Evolutionary conservation across 202 grass and related monocot genomes (phyloP).

Genomic region (Panicum virgatum): DNA sequence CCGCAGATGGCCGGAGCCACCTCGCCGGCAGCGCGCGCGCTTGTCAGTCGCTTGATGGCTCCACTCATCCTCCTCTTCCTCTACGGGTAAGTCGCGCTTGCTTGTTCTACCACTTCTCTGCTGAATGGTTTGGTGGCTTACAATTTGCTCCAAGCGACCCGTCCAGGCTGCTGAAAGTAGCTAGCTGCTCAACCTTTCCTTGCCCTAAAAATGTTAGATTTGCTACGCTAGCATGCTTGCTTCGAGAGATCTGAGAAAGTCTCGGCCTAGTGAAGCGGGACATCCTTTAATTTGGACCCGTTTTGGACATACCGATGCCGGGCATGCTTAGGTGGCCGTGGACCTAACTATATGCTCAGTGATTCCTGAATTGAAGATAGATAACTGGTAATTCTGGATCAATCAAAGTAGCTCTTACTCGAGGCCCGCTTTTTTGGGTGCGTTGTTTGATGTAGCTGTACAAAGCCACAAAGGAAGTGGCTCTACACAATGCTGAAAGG

Average conservation of each 20-base stretch:
- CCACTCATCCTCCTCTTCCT: constrained; percentile 26
- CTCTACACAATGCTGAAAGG: not conserved
- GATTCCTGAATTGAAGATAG: not conserved
- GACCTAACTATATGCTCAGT: not conserved
- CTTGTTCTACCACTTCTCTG: not conserved
- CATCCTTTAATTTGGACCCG: constrained; percentile 6
- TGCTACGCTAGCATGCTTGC: not conserved
- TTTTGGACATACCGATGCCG: not conserved
- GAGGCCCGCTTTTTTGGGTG: not conserved
- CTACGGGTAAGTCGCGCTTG: constrained; percentile 16
- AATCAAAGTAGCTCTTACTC: not conserved
- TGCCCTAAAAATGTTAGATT: constrained; percentile 21
- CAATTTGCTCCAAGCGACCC: not conserved
- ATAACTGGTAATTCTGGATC: not conserved
- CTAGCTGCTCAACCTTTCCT: not conserved
- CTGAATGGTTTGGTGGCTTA: not conserved
- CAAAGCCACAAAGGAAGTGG: not conserved
- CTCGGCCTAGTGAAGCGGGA: not conserved
- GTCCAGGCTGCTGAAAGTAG: not conserved
- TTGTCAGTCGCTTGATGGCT: constrained; percentile 5
- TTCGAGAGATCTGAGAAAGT: constrained; percentile 24
- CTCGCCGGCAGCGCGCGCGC: not conserved
- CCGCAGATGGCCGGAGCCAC: constrained; percentile 44
- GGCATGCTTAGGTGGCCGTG: not conserved
- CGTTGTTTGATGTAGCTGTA: not conserved